Base-by-base conservation (phyloP, 1,139 yeast genomes). In the Geotrichum macrosporum region DNA sequence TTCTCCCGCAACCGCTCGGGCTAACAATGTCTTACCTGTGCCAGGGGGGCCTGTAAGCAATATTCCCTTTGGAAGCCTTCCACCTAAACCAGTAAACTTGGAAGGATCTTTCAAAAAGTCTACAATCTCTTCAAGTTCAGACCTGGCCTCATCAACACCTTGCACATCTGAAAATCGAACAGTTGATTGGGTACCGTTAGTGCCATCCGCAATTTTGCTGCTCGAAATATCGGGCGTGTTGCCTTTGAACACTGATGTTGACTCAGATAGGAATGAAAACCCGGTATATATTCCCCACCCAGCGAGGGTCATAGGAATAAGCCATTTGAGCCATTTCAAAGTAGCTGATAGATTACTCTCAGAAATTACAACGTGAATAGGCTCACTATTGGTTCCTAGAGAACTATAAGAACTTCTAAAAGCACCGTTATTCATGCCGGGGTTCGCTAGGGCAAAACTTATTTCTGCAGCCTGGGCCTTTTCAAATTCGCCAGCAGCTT, bases 1-100 rank as follows among this genome's bases (percentile, higher is more conserved):
- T 68, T 94, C 98, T 52, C 98, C 98, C 9, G 99, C 99, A 33
- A 96, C 94, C 16, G 99, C 98, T 58, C 98, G 78, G 1, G 98
- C 98, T 53, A 94, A 76, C 54, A 94, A 72, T 1, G 99, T 94
- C 67, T 94, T 94, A 77, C 99, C 99, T 5, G 99, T 94, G 69
- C 99, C 99, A 33, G 99, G 99, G 33, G 99, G 99, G 39, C 99
- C 99, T 5, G 98, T 92, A 54, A 94, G 73, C 50, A 94, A 71
- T 4, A 94, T 95, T 72, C 99, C 99, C 66, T 89, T 92, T 49
- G 98, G 98, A 57, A 94, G 74, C 66, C 88, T 88, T 46, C 98
- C 99, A 55, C 99, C 99, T 46, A 94, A 75, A 1, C 95, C 94
- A 38, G 97, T 94, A 68, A 88, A 94, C 65, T 86, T 86, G 18